Evolutionary conservation across 495 filamentous ascomycete species (phyloP), one percentile per base, ranked within the genome.

Genomic region (Aspergillus panamensis): DNA sequence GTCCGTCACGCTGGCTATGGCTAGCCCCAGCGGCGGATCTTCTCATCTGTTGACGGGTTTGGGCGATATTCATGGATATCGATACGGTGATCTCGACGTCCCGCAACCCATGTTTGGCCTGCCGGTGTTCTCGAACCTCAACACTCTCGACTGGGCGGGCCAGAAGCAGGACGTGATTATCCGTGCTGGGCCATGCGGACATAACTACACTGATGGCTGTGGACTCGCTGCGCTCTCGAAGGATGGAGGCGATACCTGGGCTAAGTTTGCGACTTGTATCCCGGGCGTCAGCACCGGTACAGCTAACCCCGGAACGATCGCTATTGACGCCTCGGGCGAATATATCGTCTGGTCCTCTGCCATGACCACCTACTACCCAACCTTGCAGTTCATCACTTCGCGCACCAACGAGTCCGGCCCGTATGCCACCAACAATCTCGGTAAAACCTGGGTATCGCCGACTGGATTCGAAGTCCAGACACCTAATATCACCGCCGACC

Each of bases 31-130:
- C 31, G 78, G 80, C 6, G 78, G 79, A 4, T 79, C 81, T 10
- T 73, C 76, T 10, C 78, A 81, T 40, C 75, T 86, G 5, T 65
- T 85, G 2, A 80, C 71, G 10, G 82, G 80, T 0, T 75, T 87
- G 2, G 84, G 83, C 6, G 84, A 87, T 59, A 76, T 80, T 65
- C 77, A 76, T 50, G 84, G 83, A 3, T 86, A 85, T 61, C 76
- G 63, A 21, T 70, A 75, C 55, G 66, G 60, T 19, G 74, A 70
- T 44, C 69, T 86, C 8, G 72, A 72, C 47, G 69, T 80, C 3
- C 83, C 81, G 2, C 55, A 71, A 17, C 74, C 70, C 0, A 71
- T 72, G 13, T 83, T 81, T 69, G 75, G 77, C 62, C 73, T 64
- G 7, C 82, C 82, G 3, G 72, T 66, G 43, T 85, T 74, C 65